phyloP scores from a whole-genome alignment of 1,139 yeast genomes.

The Candida frijolesensis region DNA sequence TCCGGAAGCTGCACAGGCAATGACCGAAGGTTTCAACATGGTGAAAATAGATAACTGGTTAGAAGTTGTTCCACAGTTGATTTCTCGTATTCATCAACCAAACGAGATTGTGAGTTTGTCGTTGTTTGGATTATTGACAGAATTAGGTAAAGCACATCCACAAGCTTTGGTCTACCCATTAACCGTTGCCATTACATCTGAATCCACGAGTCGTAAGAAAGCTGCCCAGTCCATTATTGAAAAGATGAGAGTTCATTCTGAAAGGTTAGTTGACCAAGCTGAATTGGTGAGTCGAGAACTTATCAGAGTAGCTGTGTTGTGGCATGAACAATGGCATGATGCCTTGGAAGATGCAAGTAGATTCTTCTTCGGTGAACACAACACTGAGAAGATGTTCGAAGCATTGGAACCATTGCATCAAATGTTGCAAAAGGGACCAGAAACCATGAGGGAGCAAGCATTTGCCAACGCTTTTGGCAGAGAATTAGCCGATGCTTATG shows the following conservation, averaged over 20 bases:
- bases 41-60: constrained; percentile 93
- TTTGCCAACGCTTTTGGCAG: constrained; percentile 93
- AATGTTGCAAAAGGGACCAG: constrained; percentile 83
- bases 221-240: constrained; percentile 93
- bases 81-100: constrained; percentile 95
- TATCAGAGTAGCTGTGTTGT: constrained; percentile 89
- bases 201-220: constrained; percentile 81
- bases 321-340: constrained; percentile 99
- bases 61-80: constrained; percentile 92
- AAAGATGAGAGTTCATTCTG: constrained; percentile 87
- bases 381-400: constrained; percentile 91
- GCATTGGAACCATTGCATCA: constrained; percentile 88
- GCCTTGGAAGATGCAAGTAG: constrained; percentile 97
- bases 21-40: constrained; percentile 88
- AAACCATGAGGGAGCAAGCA: constrained; percentile 89
- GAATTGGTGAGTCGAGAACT: constrained; percentile 92
- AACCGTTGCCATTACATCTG: constrained; percentile 95
- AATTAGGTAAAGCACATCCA: constrained; percentile 93
- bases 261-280: constrained; percentile 85
- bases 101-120: constrained; percentile 82
- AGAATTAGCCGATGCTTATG: constrained; percentile 89
- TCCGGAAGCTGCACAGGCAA: constrained; percentile 87
- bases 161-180: constrained; percentile 95
- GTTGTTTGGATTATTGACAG: constrained; percentile 77
- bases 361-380: constrained; percentile 90